Percentiles rank a stretch among this genome's conserved stretches.
Conservation (phyloP, 352 stramenopile genomes). For the Pythium rishiriense region DNA sequence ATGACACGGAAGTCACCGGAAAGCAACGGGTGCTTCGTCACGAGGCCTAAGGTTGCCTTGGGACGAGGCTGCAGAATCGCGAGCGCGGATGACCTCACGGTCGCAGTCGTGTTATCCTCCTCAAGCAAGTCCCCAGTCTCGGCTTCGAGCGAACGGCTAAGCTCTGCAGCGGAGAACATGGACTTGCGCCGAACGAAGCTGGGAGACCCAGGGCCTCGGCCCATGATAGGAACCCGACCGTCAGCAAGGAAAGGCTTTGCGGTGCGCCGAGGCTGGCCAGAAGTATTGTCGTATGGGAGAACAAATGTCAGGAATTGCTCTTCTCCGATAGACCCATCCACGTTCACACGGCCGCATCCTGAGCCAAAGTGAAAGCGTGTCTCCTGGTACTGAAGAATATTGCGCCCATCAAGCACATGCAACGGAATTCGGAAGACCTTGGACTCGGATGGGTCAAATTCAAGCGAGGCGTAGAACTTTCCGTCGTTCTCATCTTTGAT, state of each 20-base stretch:
- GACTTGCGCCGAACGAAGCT: slow-evolving; percentile 81
- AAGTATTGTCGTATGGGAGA: slow-evolving; percentile 44
- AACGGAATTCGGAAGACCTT: slow-evolving; percentile 50
- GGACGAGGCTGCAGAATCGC: slow-evolving; percentile 71
- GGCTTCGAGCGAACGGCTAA: slow-evolving; percentile 32
- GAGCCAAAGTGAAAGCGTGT: slow-evolving; percentile 57
- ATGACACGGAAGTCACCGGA: slow-evolving; percentile 69
- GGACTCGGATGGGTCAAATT: slow-evolving; percentile 41
- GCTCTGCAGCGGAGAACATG: slow-evolving; percentile 62
- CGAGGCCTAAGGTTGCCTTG: slow-evolving; percentile 55
- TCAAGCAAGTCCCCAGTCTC: slow-evolving; percentile 27
- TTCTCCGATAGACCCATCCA: slow-evolving; percentile 22
- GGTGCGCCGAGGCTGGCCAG: slow-evolving; percentile 2
- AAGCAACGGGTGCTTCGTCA: slow-evolving; percentile 58
- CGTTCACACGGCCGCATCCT: slow-evolving; percentile 6
- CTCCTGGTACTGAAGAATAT: slow-evolving; percentile 63
- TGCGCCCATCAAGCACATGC: slow-evolving; percentile 51
- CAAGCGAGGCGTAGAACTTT: slow-evolving; percentile 46
- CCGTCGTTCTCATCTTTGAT: slow-evolving; percentile 30
- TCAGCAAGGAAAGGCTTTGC: slow-evolving; percentile 45
- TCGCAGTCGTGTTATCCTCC: slow-evolving; percentile 40
- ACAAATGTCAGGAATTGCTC: slow-evolving; percentile 62
- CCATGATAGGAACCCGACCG: slow-evolving; percentile 80
- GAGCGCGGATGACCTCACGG: slow-evolving; percentile 50
- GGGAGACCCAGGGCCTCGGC: slow-evolving; percentile 75